These are phyloP conservation scores for Capronia americana DNA, from an alignment of 2,329 filamentous ascomycete species.

Conservation along the genomic window DNA sequence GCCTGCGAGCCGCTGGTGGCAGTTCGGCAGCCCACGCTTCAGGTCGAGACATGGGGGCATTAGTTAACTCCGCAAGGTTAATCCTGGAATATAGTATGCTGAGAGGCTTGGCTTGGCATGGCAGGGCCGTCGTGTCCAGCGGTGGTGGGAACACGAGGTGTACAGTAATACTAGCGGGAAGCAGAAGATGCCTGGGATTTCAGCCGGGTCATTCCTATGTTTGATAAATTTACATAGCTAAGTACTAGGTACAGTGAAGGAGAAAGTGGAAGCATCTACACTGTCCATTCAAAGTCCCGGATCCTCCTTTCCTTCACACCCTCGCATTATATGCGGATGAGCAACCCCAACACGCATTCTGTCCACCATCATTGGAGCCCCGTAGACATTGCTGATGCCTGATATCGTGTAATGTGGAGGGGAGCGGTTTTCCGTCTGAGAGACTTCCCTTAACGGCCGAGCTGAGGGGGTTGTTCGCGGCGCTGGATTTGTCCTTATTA, in stretches of 20 bases:
- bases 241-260: neutral
- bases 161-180: neutral
- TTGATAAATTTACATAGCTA: neutral
- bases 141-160: too few species aligned
- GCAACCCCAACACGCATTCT: neutral
- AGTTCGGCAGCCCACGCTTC: constrained; percentile 10
- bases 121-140: too few species aligned
- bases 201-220: neutral
- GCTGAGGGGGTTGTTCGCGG: neutral
- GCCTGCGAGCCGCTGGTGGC: neutral
- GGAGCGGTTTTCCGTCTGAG: neutral
- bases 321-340: neutral
- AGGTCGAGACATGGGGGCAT: neutral
- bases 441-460: neutral
- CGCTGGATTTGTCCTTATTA: neutral
- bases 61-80: neutral
- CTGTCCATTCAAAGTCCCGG: neutral
- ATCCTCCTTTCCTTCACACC: neutral
- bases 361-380: neutral
- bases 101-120: neutral
- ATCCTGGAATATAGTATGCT: constrained; percentile 4
- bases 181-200: neutral
- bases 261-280: neutral
- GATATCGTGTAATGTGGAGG: neutral
- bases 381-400: neutral